These are phyloP conservation scores for Diaporthe longicolla DNA, from an alignment of 2,329 filamentous ascomycete species.

Conservation along the genomic window DNA sequence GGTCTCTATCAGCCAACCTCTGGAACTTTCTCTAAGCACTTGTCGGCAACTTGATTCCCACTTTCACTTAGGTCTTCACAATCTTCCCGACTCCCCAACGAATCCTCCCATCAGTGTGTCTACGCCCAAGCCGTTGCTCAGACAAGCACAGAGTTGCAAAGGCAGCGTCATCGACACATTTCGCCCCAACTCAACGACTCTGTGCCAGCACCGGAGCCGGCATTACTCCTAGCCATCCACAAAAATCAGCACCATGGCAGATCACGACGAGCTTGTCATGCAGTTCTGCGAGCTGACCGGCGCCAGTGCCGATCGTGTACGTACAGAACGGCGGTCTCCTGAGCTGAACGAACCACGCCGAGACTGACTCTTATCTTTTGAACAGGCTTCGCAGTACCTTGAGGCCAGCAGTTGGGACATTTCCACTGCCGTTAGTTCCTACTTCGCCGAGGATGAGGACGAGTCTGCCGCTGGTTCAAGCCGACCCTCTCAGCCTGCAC, in stretches of 20 bases:
- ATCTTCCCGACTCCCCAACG: not conserved
- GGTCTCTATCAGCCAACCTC: not conserved
- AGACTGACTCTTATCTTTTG: not conserved
- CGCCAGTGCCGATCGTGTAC: constrained; percentile 62
- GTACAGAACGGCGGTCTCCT: constrained; percentile 26
- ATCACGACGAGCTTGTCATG: constrained; percentile 60
- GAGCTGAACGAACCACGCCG: not conserved
- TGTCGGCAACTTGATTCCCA: not conserved
- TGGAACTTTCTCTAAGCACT: constrained; percentile 1
- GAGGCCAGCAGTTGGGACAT: constrained; percentile 77
- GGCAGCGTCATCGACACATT: not conserved
- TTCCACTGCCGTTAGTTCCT: constrained; percentile 72
- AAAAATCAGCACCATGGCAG: constrained; percentile 53
- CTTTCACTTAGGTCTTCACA: not conserved
- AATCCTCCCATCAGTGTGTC: not conserved
- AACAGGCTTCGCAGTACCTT: constrained; percentile 77
- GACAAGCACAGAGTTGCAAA: not conserved
- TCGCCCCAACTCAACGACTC: not conserved
- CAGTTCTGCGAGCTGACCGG: constrained; percentile 72
- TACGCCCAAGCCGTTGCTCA: not conserved
- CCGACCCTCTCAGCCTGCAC: constrained; percentile 50
- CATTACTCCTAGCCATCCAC: not conserved
- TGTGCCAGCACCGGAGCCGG: not conserved
- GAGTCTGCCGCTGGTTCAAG: constrained; percentile 60
- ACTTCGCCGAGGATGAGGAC: constrained; percentile 71